A percentile compares a stretch with the other conserved stretches of the same genome.
These are phyloP conservation scores for Ilex aquifolium DNA, from an alignment of 257 asterid genomes.

Conservation along the genomic window DNA sequence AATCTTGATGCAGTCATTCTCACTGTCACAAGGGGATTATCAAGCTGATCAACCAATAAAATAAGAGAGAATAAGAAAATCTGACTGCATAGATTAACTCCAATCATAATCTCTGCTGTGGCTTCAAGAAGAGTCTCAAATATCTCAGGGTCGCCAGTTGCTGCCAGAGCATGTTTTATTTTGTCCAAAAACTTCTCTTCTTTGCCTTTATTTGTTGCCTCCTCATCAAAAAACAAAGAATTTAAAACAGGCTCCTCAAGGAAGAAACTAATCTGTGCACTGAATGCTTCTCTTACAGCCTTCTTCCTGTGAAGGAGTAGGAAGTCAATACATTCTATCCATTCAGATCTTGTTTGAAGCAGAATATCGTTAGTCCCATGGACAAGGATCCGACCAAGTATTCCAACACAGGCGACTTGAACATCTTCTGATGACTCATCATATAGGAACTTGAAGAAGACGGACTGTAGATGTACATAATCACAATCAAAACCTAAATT, in stretches of 20 bases:
- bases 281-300: conserved; percentile 75
- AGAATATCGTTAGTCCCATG: conserved; percentile 63
- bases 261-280: conserved; percentile 66
- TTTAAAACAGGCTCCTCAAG: conserved; percentile 62
- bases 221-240: conserved; percentile 43
- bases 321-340: conserved; percentile 68
- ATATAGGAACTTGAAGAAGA: conserved; percentile 63
- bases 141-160: conserved; percentile 69
- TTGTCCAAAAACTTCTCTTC: conserved; percentile 82
- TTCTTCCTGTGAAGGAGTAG: conserved; percentile 66
- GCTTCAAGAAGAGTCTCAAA: conserved; percentile 78
- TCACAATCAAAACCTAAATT: conserved; percentile 35
- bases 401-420: conserved; percentile 76
- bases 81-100: conserved; percentile 60
- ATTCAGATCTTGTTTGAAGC: conserved; percentile 57
- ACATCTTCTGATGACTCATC: conserved; percentile 78
- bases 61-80: conserved; percentile 68
- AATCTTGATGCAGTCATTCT: conserved; percentile 67
- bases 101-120: conserved; percentile 69
- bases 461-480: conserved; percentile 53
- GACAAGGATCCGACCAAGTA: conserved; percentile 62
- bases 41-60: conserved; percentile 80
- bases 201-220: conserved; percentile 48
- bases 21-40: conserved; percentile 55
- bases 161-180: conserved; percentile 76